Base-by-base conservation (phyloP, 371 early-diverging fungal species). In the Mucor velutinosus region DNA sequence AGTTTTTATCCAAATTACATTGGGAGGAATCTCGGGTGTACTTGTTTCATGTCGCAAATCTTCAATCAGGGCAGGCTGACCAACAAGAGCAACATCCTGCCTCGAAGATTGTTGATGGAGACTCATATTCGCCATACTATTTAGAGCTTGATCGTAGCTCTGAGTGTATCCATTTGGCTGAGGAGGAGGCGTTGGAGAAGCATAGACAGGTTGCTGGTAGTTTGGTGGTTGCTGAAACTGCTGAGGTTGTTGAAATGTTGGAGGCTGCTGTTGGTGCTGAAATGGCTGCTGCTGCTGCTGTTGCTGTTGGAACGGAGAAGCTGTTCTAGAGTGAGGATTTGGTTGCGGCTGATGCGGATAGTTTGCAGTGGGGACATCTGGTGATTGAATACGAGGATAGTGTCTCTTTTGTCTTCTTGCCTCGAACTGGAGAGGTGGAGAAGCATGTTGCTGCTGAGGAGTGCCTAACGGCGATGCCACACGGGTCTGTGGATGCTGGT, bases 41-140 rank as follows among this genome's bases (percentile, higher is more conserved):
- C 29, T 56, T 23, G 66, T 19, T 21, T 65, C 45, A 21, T 55
- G 72, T n/a, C 79, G 75, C 19, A 89, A 64, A 53, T 80, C 81
- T 55, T 81, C 58, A 21, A 89, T 74, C 29, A 68, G 73, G 11
- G 89, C 86, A 47, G 79, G 79, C 37, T 87, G 87, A 7, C 85
- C 86, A 14, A 88, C 73, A 30, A 86, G 66, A 19, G 81, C 33
- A 27, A 83, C 64, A 65, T 82, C 79, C 57, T 66, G 66, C 64
- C 62, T 65, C 29, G 49, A 11, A 6, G 45, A 53, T 7, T 30
- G 35, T n/a, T 62, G 66, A 37, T 63, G 29, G 4, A 66, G 49
- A 25, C n/a, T 66, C 77, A 80, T 72, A 25, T 68, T 65, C 5
- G 72, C 69, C 62, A 80, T 64, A 23, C 74, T 73, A 39, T 75